Evolutionary conservation across 2,329 filamentous ascomycete genomes (phyloP), one percentile per base, ranked within the genome.

Genomic region (Neonectria ditissima): DNA sequence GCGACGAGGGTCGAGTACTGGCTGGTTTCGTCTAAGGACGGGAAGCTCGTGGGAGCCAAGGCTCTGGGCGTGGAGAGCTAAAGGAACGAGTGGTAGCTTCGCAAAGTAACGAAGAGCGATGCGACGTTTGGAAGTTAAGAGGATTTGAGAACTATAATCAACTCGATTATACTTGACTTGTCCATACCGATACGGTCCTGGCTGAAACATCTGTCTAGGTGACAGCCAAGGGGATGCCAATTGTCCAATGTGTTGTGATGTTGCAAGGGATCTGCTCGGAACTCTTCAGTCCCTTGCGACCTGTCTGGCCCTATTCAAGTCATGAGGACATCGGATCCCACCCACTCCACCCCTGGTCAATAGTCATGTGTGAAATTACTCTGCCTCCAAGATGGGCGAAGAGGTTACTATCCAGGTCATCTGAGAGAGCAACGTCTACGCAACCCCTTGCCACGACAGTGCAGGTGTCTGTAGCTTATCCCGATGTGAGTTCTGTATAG

Each of bases 1-100:
- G 81, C 82, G 13, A 87, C 89, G 26, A 86, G 91, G 75, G 84
- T 85, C 14, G 92, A 97, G 80, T 97, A 97, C 78, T 97, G 90
- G 86, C 81, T 97, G 62, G 81, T 97, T 76, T 91, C 69, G 84
- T 90, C 73, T 80, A 80, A 85, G 54, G 85, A 84, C 13, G 85
- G 83, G 18, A 86, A 84, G 79, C 73, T 97, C 63, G 88, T 97
- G 8, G 94, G 94, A 14, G 84, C 91, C 59, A 95, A 93, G 84
- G 92, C 91, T 11, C 81, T 93, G 79, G 88, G 91, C 26, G 84
- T 97, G 66, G 94, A 97, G 84, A 79, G 74, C 55, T 76, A 57
- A 66, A 45, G 14, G 14, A 16, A 26, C n/a, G 11, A 16, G 28
- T n/a, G 18, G 32, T 9, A 14, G n/a, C 16, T 50, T 43, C 14